Evolutionary conservation across 2,329 filamentous ascomycete genomes (phyloP).

Genomic region (Alternaria triticina): DNA sequence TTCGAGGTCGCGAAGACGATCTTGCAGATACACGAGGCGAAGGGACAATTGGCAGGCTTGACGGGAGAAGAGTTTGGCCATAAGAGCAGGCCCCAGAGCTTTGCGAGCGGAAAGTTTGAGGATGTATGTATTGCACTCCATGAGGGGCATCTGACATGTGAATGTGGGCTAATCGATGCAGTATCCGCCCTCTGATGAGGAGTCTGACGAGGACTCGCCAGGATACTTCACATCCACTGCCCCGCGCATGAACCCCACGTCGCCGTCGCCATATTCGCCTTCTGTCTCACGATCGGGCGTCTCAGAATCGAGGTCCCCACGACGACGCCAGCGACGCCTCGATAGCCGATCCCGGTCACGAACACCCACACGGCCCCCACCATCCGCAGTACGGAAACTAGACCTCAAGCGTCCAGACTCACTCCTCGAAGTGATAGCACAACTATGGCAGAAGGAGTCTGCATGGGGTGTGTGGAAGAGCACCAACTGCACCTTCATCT

Average conservation of each 20-base stretch:
- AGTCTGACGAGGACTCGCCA: slow-evolving; percentile 72
- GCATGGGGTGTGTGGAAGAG: slow-evolving; percentile 94
- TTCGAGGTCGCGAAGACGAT: slow-evolving; percentile 97
- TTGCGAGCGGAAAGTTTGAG: slow-evolving; percentile 43
- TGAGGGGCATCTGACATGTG: slow-evolving; percentile 15
- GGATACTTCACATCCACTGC: slow-evolving; percentile 82
- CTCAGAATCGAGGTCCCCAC: slow-evolving; percentile 40
- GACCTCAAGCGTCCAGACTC: slow-evolving; percentile 77
- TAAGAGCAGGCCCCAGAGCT: slow-evolving; percentile 40
- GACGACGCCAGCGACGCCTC: slow-evolving; percentile 43
- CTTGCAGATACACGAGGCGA: slow-evolving; percentile 73
- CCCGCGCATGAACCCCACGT: slow-evolving; percentile 48
- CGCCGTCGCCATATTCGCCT: slow-evolving; percentile 43
- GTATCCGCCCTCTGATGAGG: slow-evolving; percentile 67
- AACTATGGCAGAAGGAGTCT: slow-evolving; percentile 88
- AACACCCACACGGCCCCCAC: slow-evolving; percentile 49
- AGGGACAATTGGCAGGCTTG: slow-evolving; percentile 39
- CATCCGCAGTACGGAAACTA: slow-evolving; percentile 65
- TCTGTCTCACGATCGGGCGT: slow-evolving; percentile 44
- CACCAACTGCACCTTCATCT: slow-evolving; percentile 90
- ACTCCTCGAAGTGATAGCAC: slow-evolving; percentile 82
- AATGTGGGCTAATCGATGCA: slow-evolving; percentile 29
- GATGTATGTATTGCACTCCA: slow-evolving; percentile 31
- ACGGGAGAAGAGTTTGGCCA: slow-evolving; percentile 20
- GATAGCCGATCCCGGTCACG: slow-evolving; percentile 48